phyloP scores from a whole-genome alignment of 2,329 filamentous ascomycete species.

The Raffaelea ambrosiae region DNA sequence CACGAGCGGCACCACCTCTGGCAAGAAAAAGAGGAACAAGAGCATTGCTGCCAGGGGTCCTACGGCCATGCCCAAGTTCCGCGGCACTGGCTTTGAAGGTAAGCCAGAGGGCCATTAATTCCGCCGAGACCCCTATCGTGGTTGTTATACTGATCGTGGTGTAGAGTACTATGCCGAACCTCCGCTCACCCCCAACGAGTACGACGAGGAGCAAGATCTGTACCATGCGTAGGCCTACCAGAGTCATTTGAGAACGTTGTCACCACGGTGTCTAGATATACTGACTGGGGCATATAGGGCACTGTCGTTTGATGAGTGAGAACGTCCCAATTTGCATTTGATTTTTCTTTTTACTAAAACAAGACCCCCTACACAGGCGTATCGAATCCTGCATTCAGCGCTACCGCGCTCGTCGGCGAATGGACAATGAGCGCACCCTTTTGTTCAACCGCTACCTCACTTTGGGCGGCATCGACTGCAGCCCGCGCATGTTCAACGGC shows the following conservation, averaged over 20 bases:
- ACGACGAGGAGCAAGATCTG: constrained; percentile 53
- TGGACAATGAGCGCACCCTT: constrained; percentile 51
- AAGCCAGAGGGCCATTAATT: not conserved
- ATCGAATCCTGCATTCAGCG: constrained; percentile 80
- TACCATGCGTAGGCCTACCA: constrained; percentile 51
- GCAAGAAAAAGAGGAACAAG: constrained; percentile 33
- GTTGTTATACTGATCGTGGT: not conserved
- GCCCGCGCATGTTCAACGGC: constrained; percentile 49
- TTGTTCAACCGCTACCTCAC: constrained; percentile 75
- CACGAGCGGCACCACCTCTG: not conserved
- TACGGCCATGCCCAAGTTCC: constrained; percentile 31
- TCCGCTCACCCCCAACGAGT: constrained; percentile 64
- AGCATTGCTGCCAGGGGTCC: constrained; percentile 26
- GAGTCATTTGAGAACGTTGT: not conserved
- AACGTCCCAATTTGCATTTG: too few relatives aligned
- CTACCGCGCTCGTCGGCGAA: constrained; percentile 67
- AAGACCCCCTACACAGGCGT: constrained; percentile 42
- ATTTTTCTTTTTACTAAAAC: constrained; percentile 6
- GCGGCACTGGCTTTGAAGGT: constrained; percentile 63
- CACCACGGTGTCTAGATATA: not conserved
- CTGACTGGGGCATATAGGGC: constrained; percentile 1
- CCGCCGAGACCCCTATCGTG: not conserved
- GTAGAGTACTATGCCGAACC: constrained; percentile 69
- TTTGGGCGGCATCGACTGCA: constrained; percentile 69
- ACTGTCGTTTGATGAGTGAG: constrained; percentile 10